Conservation (phyloP, 2,329 filamentous ascomycete species). For the Trichophyton equinum region DNA sequence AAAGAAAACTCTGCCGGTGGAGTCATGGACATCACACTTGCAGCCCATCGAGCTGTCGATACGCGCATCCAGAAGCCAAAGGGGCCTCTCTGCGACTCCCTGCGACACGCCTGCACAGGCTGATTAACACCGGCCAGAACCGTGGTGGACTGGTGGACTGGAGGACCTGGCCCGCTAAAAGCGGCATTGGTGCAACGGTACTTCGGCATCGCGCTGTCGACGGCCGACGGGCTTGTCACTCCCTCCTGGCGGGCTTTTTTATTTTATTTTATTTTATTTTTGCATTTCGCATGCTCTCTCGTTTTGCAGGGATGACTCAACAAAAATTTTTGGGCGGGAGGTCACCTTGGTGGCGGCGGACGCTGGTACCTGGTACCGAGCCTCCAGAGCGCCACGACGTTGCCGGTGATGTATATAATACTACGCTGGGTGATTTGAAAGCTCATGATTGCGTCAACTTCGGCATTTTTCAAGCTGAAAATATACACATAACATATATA, state of each 20-base stretch:
- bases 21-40: not conserved
- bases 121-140: not conserved
- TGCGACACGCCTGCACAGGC: no score
- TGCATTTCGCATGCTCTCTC: no score
- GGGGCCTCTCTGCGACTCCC: no score
- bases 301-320: slow-evolving; percentile 1
- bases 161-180: not conserved
- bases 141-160: not conserved
- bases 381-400: not conserved
- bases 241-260: no score
- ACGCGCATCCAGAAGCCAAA: no score
- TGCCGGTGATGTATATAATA: not conserved
- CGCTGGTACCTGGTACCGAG: not conserved
- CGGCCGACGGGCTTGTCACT: not conserved
- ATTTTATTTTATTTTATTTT: no score
- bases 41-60: not conserved
- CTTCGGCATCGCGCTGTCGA: not conserved
- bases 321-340: not conserved
- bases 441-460: not conserved
- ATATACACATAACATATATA: not conserved
- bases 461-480: not conserved
- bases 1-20: not conserved
- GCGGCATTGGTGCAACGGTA: not conserved
- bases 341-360: not conserved
- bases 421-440: not conserved